A percentile compares a stretch with the other conserved stretches of the same genome.
Conservation (phyloP, 345 rosid genomes). For the Clausena lansium region DNA sequence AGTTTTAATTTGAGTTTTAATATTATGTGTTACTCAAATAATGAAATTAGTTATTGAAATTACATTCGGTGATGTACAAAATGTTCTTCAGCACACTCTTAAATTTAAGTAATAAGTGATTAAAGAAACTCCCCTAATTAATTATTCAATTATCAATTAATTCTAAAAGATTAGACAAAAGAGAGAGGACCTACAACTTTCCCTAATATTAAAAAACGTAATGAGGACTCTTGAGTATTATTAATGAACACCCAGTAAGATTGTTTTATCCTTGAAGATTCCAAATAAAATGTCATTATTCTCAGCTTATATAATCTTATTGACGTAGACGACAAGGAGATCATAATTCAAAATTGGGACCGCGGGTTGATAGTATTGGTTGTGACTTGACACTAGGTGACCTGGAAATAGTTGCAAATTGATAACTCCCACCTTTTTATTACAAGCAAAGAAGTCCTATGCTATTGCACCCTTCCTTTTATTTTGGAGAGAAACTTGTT, state of each 20-base stretch:
- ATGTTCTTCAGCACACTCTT: not conserved
- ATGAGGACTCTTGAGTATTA: not conserved
- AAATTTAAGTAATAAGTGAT: not conserved
- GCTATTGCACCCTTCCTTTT: too few species aligned
- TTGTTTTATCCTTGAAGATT: slow-evolving; percentile 21
- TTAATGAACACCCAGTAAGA: slow-evolving; percentile 14
- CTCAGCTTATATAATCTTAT: not conserved
- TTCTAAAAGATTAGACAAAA: slow-evolving; percentile 27
- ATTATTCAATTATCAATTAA: not conserved
- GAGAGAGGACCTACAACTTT: slow-evolving; percentile 4
- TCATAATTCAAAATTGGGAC: slow-evolving; percentile 17
- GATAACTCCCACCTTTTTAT: not conserved
- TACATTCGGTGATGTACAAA: not conserved
- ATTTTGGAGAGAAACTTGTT: too few species aligned
- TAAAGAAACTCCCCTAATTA: not conserved
- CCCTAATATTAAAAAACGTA: slow-evolving; percentile 2
- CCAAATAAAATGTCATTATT: slow-evolving; percentile 15
- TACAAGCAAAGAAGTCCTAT: too few species aligned
- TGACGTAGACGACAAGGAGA: not conserved
- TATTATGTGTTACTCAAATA: too few species aligned
- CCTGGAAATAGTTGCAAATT: slow-evolving; percentile 3
- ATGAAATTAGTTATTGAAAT: too few species aligned
- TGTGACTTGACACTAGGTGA: slow-evolving; percentile 39
- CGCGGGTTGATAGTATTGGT: slow-evolving; percentile 9
- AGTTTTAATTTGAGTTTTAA: too few species aligned